phyloP scores from a whole-genome alignment of 2,329 filamentous ascomycete species.

The Sarocladiaceae sp. region DNA sequence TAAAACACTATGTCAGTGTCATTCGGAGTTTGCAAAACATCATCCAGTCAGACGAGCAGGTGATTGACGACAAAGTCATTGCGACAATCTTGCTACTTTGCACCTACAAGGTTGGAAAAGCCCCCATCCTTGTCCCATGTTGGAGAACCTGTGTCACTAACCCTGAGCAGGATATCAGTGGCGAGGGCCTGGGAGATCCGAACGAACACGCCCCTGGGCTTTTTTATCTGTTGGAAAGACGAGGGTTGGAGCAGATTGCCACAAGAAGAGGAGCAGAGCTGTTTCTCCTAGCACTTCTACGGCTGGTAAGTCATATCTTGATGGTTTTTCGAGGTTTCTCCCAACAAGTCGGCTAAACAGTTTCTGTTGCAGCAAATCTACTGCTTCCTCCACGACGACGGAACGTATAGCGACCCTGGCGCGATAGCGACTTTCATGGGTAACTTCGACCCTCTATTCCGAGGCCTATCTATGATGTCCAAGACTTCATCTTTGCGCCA shows the following conservation, averaged over 20 bases:
- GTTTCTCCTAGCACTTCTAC: constrained; percentile 22
- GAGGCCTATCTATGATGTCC: constrained; percentile 25
- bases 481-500: constrained; percentile 17
- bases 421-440: constrained; percentile 21
- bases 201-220: constrained; percentile 26
- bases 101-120: constrained; percentile 20
- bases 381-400: constrained; percentile 24
- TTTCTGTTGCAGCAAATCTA: constrained; percentile 22
- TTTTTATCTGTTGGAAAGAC: constrained; percentile 25
- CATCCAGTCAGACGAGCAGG: constrained; percentile 19
- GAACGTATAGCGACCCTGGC: constrained; percentile 24
- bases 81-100: constrained; percentile 24
- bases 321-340: not conserved
- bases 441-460: constrained; percentile 23
- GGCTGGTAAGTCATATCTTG: constrained; percentile 19
- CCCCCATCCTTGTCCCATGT: not conserved
- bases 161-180: constrained; percentile 24
- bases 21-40: constrained; percentile 22
- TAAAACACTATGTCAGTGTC: constrained; percentile 22
- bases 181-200: constrained; percentile 21
- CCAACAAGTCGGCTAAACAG: not conserved
- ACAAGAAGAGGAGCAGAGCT: constrained; percentile 23
- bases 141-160: not conserved
- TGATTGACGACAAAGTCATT: constrained; percentile 23
- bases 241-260: constrained; percentile 23